Base-by-base conservation (phyloP, 2,329 filamentous ascomycete species). In the Cucurbitaria berberidis region DNA sequence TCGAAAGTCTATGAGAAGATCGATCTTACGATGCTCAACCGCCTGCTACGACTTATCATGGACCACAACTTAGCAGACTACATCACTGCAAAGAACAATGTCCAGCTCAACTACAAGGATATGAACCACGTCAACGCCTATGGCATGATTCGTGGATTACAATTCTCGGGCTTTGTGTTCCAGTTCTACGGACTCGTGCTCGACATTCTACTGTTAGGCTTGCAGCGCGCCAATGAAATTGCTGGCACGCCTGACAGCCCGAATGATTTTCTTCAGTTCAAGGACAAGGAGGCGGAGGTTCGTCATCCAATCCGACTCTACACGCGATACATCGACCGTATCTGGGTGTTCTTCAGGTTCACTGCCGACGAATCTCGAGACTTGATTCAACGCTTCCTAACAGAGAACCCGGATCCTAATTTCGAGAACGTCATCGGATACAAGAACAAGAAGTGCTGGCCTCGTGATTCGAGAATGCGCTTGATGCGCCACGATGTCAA, bases 1-100 rank as follows among this genome's bases (percentile, higher is more conserved):
- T 97, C 95, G n/a, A 99, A 99, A 78, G 93, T 99, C 40, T 99
- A 99, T 63, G 95, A 99, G 79, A 99, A 99, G 84, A 96, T 99
- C 57, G 95, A 99, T 79, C 80, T 99, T 57, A 99, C 95, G 0
- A 81, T 99, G 51, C 85, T 99, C 64, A 99, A 99, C 78, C 90
- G 93, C 53, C 83, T 99, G 27, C 82, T 99, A 44, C 86, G 95
- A 42, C 79, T 99, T 62, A 97, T 99, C 74, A 99, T 99, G 96
- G 96, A 99, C 68, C 95, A 99, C 82, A 99, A 99, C 74, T 78
- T 99, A 78, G 95, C 95, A 5, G 96, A 99, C 75, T 99, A 99
- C 78, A 99, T 99, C 70, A 97, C 93, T 1, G 92, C 93, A 32
- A 99, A 99, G 85, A 99, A 99, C 82, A 99, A 99, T 71, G 95